phyloP scores from a whole-genome alignment of 345 rosid genomes.

The Noccaea bulbosa region DNA sequence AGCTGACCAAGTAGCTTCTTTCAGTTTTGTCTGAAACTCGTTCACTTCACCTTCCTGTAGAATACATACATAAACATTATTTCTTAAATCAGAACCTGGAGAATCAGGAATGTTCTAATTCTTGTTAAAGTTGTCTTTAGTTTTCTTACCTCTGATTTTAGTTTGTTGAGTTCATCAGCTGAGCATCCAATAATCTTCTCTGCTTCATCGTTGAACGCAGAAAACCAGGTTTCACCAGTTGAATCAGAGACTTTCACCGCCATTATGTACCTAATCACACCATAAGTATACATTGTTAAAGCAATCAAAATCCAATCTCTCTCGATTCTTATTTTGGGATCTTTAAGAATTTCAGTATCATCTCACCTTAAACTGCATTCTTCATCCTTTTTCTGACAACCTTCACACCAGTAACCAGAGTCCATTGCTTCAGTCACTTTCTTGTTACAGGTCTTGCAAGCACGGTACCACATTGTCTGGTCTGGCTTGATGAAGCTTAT shows the following conservation, averaged over 20 bases:
- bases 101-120: not conserved
- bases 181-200: slow-evolving; percentile 78
- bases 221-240: slow-evolving; percentile 83
- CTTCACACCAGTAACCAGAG: slow-evolving; percentile 96
- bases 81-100: slow-evolving; percentile 2
- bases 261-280: slow-evolving; percentile 69
- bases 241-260: slow-evolving; percentile 71
- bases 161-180: slow-evolving; percentile 77
- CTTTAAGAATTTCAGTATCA: slow-evolving; percentile 23
- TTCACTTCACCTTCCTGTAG: slow-evolving; percentile 53
- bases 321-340: not conserved
- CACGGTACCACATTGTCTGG: slow-evolving; percentile 96
- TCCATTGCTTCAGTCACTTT: slow-evolving; percentile 86
- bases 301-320: not conserved
- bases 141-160: slow-evolving; percentile 64
- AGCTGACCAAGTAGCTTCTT: slow-evolving; percentile 79
- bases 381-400: slow-evolving; percentile 86
- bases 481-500: slow-evolving; percentile 82
- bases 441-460: slow-evolving; percentile 94
- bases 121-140: not conserved
- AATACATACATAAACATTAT: not conserved
- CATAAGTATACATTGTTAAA: slow-evolving; percentile 5
- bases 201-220: slow-evolving; percentile 82
- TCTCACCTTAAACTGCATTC: slow-evolving; percentile 73
- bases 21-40: slow-evolving; percentile 64